Percentiles rank a stretch among this genome's conserved stretches.
These are phyloP conservation scores for Neospermospora avenae DNA, from an alignment of 2,329 filamentous ascomycete genomes.

Conservation along the genomic window DNA sequence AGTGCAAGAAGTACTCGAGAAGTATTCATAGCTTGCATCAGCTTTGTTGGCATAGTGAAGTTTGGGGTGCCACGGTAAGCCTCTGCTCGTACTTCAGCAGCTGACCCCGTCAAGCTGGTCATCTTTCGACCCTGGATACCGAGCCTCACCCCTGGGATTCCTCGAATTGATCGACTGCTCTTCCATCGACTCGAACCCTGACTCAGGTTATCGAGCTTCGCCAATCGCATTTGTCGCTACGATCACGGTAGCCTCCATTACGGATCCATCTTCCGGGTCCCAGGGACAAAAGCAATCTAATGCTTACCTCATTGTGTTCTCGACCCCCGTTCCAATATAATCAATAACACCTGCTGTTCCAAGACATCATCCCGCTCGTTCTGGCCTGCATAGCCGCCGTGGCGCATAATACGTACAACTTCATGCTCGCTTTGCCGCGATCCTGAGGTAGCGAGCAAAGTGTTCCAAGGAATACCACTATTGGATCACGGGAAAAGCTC, in stretches of 20 bases:
- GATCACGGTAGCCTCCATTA: not conserved
- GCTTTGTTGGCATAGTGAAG: not conserved
- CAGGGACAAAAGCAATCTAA: not conserved
- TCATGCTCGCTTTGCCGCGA: conserved; percentile 4
- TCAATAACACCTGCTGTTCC: not conserved
- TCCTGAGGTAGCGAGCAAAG: not conserved
- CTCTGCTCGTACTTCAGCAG: not conserved
- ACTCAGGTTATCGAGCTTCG: not conserved
- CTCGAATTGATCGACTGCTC: not conserved
- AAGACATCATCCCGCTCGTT: not conserved
- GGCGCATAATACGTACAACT: not conserved
- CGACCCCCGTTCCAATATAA: not conserved
- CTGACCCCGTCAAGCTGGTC: not conserved
- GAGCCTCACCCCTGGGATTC: not conserved
- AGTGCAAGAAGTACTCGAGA: not conserved
- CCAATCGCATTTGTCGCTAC: not conserved
- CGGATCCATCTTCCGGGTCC: not conserved
- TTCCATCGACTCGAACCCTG: not conserved
- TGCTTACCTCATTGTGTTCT: not conserved
- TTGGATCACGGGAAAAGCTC: not conserved
- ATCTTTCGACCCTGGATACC: not conserved
- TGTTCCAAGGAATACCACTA: not conserved
- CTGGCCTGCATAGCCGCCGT: not conserved
- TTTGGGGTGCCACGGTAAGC: not conserved
- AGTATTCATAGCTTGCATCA: not conserved